Evolutionary conservation across 2,329 filamentous ascomycete genomes (phyloP), one percentile per base, ranked within the genome.

Genomic region (Diaporthe eres): DNA sequence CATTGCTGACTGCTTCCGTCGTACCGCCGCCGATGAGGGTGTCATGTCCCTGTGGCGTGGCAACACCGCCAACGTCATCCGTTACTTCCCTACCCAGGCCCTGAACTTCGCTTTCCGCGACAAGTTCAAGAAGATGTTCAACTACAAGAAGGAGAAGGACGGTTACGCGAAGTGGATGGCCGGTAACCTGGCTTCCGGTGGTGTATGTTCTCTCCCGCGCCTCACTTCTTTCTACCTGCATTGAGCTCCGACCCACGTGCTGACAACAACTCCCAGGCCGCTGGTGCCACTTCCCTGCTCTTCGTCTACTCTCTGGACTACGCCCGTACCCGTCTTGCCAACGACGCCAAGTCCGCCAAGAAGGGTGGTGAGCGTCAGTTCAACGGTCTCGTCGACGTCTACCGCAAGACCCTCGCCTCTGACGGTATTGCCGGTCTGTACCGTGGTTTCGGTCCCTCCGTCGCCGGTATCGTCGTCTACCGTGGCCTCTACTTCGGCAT

Each of bases 291-390:
- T 86, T 99, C 97, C 81, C 95, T 99, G 84, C 93, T 98, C 85
- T 99, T 99, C 94, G 97, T 99, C 92, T 99, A 99, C 95, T 99
- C 97, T 80, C 95, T 99, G 87, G 97, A 99, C 90, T 99, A 98
- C 91, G 97, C 97, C 90, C 97, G 97, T 98, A 99, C 97, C 85
- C 97, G 97, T 98, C 95, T 99, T 83, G 97, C 97, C 95, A 99
- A 99, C 94, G 97, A 99, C 88, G 95, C 95, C 90, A 99, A 99
- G 95, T 95, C 93, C 87, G 94, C 96, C 89, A 98, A 98, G 93
- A 92, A 92, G 85, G 94, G 94, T 90, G 97, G 97, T 93, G 96
- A 96, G 81, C 97, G 97, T 89, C 97, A 99, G 92, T 99, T 98
- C 95, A 98, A 98, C 93, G 97, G 97, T 89, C 94, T 99, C 84